phyloP scores from a whole-genome alignment of 1,284 basidiomycete species.

The Leccinum fuscescens region DNA sequence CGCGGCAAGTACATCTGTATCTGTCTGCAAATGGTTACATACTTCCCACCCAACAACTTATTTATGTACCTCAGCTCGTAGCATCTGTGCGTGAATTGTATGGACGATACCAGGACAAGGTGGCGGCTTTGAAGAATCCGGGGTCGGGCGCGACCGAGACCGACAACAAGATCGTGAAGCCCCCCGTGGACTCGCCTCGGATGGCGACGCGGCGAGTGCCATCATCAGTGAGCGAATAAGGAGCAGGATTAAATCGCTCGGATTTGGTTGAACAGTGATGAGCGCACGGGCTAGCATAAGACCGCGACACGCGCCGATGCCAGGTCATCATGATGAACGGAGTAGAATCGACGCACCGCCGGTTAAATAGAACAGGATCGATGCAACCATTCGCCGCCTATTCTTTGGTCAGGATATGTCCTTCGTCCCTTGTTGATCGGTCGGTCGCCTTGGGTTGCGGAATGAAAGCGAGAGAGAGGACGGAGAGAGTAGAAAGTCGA shows the following conservation, averaged over 20 bases:
- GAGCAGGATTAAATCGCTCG: not conserved
- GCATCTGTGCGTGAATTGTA: constrained; percentile 64
- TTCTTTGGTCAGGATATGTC: not conserved
- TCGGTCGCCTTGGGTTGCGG: not conserved
- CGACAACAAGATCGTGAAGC: constrained; percentile 53
- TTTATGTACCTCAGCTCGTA: constrained; percentile 49
- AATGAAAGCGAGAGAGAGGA: not conserved
- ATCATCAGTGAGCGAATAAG: constrained; percentile 27
- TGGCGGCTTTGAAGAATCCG: constrained; percentile 26
- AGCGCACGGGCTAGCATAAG: too few relatives aligned
- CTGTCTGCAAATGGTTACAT: too few relatives aligned
- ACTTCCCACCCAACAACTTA: constrained; percentile 54
- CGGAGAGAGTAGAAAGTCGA: not conserved
- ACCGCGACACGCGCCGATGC: too few relatives aligned
- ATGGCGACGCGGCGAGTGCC: constrained; percentile 51
- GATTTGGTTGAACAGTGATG: not conserved
- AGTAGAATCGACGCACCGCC: not conserved
- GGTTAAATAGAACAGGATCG: too few relatives aligned
- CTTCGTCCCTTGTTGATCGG: not conserved
- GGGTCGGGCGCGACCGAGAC: constrained; percentile 39
- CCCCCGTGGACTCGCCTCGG: constrained; percentile 60
- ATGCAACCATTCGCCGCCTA: not conserved
- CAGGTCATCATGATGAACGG: too few relatives aligned
- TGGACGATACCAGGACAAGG: constrained; percentile 44
- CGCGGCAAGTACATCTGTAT: too few relatives aligned